Evolutionary conservation across 2,329 filamentous ascomycete species (phyloP).

Genomic region (Escovopsis sp.): DNA sequence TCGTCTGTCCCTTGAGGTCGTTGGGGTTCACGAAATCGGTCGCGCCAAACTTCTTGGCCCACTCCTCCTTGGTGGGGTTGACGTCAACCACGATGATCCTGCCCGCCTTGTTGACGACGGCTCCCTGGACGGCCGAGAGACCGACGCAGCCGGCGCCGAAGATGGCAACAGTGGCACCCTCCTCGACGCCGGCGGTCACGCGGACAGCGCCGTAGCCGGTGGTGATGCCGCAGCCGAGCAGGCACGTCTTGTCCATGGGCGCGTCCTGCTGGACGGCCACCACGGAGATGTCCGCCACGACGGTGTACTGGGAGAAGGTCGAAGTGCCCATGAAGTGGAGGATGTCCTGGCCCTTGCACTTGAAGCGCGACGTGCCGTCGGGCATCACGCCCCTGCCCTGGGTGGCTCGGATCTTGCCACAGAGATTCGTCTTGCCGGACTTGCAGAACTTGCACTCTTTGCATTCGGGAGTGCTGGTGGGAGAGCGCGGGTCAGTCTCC

Average conservation of each 20-base stretch:
- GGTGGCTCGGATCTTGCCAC: slow-evolving; percentile 94
- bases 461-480: slow-evolving; percentile 77
- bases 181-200: slow-evolving; percentile 83
- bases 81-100: slow-evolving; percentile 64
- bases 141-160: slow-evolving; percentile 96
- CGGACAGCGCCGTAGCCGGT: slow-evolving; percentile 93
- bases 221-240: slow-evolving; percentile 96
- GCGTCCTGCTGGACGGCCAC: slow-evolving; percentile 84
- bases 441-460: slow-evolving; percentile 99
- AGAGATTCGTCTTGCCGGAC: slow-evolving; percentile 97
- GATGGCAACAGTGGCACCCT: slow-evolving; percentile 77
- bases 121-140: slow-evolving; percentile 87
- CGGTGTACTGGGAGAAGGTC: slow-evolving; percentile 97
- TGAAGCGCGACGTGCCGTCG: slow-evolving; percentile 89
- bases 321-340: slow-evolving; percentile 99
- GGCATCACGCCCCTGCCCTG: slow-evolving; percentile 96
- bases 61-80: slow-evolving; percentile 82
- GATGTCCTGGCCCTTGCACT: slow-evolving; percentile 84
- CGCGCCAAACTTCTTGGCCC: slow-evolving; percentile 87
- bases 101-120: slow-evolving; percentile 65
- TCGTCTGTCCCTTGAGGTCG: slow-evolving; percentile 61
- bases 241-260: slow-evolving; percentile 87
- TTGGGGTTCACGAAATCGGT: slow-evolving; percentile 94
- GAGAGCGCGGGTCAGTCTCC: neutral
- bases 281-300: slow-evolving; percentile 95